These are phyloP conservation scores for Porogramme epimiltina DNA, from an alignment of 1,284 basidiomycete genomes.

Conservation along the genomic window DNA sequence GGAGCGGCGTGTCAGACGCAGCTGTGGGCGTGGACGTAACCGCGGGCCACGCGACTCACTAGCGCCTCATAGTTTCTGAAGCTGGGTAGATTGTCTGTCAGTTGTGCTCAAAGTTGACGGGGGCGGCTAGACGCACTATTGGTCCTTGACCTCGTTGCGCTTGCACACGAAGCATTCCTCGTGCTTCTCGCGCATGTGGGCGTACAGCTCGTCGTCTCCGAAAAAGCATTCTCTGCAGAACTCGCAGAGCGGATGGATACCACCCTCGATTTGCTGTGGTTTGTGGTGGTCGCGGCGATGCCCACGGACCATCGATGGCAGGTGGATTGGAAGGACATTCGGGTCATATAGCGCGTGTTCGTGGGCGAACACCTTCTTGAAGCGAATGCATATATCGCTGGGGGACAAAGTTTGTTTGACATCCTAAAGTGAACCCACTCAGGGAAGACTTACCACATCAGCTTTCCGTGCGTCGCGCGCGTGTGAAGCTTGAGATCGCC, in stretches of 20 bases:
- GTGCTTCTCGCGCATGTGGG: constrained; percentile 92
- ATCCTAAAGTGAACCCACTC: not conserved
- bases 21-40: not conserved
- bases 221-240: constrained; percentile 94
- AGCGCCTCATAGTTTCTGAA: constrained; percentile 79
- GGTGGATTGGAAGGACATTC: constrained; percentile 71
- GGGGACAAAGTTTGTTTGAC: not conserved
- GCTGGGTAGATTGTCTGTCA: constrained; percentile 40
- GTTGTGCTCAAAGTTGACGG: not conserved
- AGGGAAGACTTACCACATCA: constrained; percentile 71
- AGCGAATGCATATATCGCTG: constrained; percentile 86
- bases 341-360: constrained; percentile 88
- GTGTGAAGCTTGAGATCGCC: constrained; percentile 84
- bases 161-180: constrained; percentile 98
- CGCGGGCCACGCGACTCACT: constrained; percentile 42
- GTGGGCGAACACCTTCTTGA: constrained; percentile 95
- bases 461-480: constrained; percentile 72
- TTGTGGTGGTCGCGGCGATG: constrained; percentile 41
- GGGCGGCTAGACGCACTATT: constrained; percentile 68
- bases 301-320: constrained; percentile 71
- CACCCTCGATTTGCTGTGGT: constrained; percentile 61
- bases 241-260: constrained; percentile 82
- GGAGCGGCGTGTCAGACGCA: not conserved
- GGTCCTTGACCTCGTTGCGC: constrained; percentile 73
- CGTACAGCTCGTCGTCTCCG: constrained; percentile 88